Conservation (phyloP, 2,329 filamentous ascomycete species). For the Fusarium sp. region DNA sequence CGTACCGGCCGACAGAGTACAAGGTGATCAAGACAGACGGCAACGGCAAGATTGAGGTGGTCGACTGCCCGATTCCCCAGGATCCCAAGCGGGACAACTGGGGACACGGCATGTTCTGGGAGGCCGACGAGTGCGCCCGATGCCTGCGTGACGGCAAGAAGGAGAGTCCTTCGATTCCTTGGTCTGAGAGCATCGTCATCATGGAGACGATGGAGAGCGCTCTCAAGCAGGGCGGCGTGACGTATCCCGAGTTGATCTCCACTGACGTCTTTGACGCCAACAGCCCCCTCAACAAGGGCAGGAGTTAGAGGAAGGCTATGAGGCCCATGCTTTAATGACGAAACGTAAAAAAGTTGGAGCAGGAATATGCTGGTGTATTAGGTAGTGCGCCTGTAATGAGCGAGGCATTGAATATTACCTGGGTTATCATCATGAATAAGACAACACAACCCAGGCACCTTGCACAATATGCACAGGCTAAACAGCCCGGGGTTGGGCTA, state of each 20-base stretch:
- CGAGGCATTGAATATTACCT: conserved; percentile 1
- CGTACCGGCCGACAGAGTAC: conserved; percentile 76
- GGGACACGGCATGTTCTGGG: conserved; percentile 91
- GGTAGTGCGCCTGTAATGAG: neutral
- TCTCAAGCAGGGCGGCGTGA: conserved; percentile 64
- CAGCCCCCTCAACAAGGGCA: conserved; percentile 72
- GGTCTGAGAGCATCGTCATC: conserved; percentile 83
- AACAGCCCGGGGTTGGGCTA: conserved; percentile 23
- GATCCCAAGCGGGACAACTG: conserved; percentile 60
- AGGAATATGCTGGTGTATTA: neutral
- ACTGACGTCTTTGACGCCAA: conserved; percentile 69
- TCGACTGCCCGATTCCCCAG: conserved; percentile 65
- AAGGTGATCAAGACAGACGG: conserved; percentile 68
- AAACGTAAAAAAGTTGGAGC: neutral
- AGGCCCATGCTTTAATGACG: neutral
- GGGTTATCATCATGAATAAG: conserved; percentile 10
- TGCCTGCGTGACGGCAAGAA: conserved; percentile 81
- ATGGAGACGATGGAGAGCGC: conserved; percentile 79
- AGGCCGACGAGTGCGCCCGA: conserved; percentile 82
- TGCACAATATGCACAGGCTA: conserved; percentile 15
- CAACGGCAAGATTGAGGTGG: conserved; percentile 60
- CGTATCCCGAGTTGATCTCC: conserved; percentile 68
- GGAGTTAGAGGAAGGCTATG: conserved; percentile 42
- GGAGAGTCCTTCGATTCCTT: conserved; percentile 78
- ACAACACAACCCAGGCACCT: conserved; percentile 1